Evolutionary conservation across 1,139 yeast genomes (phyloP), one percentile per base, ranked within the genome.

Genomic region (Candida tetrigidarum): DNA sequence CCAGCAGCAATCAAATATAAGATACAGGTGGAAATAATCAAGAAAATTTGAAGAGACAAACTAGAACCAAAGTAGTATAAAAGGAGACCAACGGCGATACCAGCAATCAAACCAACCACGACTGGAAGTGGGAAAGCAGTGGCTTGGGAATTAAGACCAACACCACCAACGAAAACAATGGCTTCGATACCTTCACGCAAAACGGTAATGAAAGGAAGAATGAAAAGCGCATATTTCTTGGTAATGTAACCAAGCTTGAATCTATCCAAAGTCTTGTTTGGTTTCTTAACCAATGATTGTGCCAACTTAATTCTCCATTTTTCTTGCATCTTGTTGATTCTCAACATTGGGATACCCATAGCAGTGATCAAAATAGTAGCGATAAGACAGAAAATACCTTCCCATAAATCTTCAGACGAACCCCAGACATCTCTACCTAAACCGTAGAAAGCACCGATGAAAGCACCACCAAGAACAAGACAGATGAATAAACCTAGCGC

Each of bases 281-380:
- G 71, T 35, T 64, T 62, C 51, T 77, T 75, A 37, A 80, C 64
- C 47, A 84, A 74, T 27, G 92, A 85, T 49, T 76, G 77, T 7
- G 96, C 93, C 58, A 90, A 76, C 69, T 90, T 90, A 51, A 87
- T 73, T 69, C 96, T 82, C 87, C 96, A 90, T 67, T 90, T 90
- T 56, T 83, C 91, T 65, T 86, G 83, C 81, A 90, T 77, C 70
- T 90, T 90, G 64, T 90, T 88, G 62, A 90, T 76, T 59, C 96
- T 78, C 58, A 90, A 76, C 84, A 90, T 86, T 58, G 95, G 93
- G 54, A 90, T 69, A 37, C 97, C 97, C 96, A 90, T 90, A 40
- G 83, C 56, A 2, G 96, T 82, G 49, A 90, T 90, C 63, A 90
- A 78, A 15, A 85, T 70, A 0, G 93, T 79, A 1, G 97, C 96